Base-by-base conservation (phyloP, 805 yeast genomes). In the Scheffersomyces ergatensis region DNA sequence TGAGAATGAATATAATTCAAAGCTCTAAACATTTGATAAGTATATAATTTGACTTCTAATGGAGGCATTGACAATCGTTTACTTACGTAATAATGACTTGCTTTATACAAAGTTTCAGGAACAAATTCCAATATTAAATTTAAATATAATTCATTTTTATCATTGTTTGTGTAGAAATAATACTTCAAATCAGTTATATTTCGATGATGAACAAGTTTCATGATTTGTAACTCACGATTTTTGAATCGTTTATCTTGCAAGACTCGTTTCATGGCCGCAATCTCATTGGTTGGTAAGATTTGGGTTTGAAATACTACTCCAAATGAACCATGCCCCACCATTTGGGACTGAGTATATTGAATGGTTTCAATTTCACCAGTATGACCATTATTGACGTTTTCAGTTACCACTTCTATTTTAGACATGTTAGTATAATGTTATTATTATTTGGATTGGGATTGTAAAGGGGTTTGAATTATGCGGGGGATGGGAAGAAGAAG, bases 301-400 rank as follows among this genome's bases (percentile, higher is more conserved):
- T 78, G 81, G 5, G 96, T 89, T 51, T 88, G 93, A 60, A 89
- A 89, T n/a, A 93, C 99, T 25, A 89, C 90, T 2, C 99, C 99
- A 68, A 93, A 93, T n/a, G 98, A 90, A 9, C 99, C 99, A 63
- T 88, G 95, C n/a, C 99, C 99, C 32, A 92, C 93, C 76, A 90
- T 89, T 50, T 87, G 85, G 31, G 87, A 78, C 54, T 84, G 89
- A 14, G 90, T 84, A 66, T 87, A 89, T 36, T 82, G 79, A 41
- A 92, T 77, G 38, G 78, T 76, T 37, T 72, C 70, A 23, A 70
- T 54, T 47, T 80, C 80, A 40, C 85, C 89, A 7, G 83, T 78
- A 55, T 75, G 82, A 32, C 92, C 90, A 52, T 84, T 84, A 51
- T 76, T 78, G 43, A 82, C 93, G 40, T 74, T 77, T 58, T 85